A percentile compares a stretch with the other conserved stretches of the same genome.
phyloP scores from a whole-genome alignment of 345 rosid genomes.

The Eucalyptus camaldulensis region DNA sequence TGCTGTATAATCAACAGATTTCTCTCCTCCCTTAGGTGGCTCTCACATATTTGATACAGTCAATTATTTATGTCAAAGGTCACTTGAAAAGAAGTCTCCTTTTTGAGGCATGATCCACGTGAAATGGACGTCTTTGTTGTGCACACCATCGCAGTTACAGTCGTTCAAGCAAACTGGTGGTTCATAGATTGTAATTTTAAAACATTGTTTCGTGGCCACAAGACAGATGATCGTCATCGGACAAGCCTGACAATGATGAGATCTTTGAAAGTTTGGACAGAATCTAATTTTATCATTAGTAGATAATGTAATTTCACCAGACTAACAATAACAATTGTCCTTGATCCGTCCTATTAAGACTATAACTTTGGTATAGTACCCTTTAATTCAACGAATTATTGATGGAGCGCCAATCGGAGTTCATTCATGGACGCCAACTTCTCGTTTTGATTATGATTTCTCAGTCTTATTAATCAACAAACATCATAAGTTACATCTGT shows the following conservation, averaged over 20 bases:
- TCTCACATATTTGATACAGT: neutral
- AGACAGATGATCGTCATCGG: neutral
- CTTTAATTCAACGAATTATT: too few species aligned
- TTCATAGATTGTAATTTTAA: neutral
- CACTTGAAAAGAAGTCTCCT: neutral
- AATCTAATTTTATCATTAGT: too few species aligned
- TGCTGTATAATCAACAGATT: neutral
- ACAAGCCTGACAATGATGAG: neutral
- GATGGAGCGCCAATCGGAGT: too few species aligned
- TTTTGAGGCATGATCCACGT: neutral
- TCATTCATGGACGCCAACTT: too few species aligned
- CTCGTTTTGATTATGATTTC: too few species aligned
- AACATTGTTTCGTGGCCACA: neutral
- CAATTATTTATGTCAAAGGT: neutral
- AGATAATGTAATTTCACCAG: too few species aligned
- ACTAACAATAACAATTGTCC: too few species aligned
- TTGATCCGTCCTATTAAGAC: too few species aligned
- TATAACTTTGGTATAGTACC: too few species aligned
- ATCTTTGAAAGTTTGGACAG: too few species aligned
- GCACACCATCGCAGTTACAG: neutral
- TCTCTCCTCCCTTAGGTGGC: neutral
- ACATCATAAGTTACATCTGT: too few species aligned
- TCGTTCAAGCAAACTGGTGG: neutral
- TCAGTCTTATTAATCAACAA: too few species aligned
- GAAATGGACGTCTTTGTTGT: neutral